Evolutionary conservation across 2,329 filamentous ascomycete genomes (phyloP).

Genomic region (Cyanodermella asteris): DNA sequence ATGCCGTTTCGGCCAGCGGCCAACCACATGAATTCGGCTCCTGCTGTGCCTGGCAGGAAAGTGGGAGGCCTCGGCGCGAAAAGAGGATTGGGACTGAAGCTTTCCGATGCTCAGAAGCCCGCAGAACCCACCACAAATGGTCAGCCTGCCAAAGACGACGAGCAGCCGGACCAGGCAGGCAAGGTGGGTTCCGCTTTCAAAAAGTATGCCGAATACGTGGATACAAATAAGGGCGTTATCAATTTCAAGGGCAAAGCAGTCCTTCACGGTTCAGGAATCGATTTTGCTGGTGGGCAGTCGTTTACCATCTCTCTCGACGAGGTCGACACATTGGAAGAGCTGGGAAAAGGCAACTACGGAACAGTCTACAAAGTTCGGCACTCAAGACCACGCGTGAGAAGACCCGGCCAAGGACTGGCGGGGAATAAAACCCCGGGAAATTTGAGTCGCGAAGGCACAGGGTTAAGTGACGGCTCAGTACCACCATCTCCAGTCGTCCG

Average conservation of each 20-base stretch:
- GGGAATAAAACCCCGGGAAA: conserved; percentile 5
- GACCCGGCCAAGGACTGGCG: conserved; percentile 33
- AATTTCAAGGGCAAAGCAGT: conserved; percentile 85
- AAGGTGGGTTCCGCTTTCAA: conserved; percentile 30
- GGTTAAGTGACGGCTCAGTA: no score
- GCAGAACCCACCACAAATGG: conserved; percentile 15
- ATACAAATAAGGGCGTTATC: conserved; percentile 74
- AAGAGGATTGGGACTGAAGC: conserved; percentile 22
- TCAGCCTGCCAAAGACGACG: conserved; percentile 4
- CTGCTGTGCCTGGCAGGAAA: conserved; percentile 17
- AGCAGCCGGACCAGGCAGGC: conserved; percentile 8
- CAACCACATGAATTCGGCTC: conserved; percentile 22
- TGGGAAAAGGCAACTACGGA: conserved; percentile 95
- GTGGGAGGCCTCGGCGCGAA: conserved; percentile 23
- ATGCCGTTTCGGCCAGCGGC: conserved; percentile 5
- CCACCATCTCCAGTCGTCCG: no score
- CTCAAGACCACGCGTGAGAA: conserved; percentile 43
- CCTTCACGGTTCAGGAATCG: conserved; percentile 71
- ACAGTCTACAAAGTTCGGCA: conserved; percentile 95
- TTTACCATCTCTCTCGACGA: conserved; percentile 94
- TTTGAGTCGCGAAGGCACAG: no score
- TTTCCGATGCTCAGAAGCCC: conserved; percentile 26
- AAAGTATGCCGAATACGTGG: conserved; percentile 62
- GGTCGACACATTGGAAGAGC: conserved; percentile 74
- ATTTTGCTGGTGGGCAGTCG: conserved; percentile 72